These are phyloP conservation scores for Diplodia intermedia DNA, from an alignment of 2,329 filamentous ascomycete genomes.

Conservation along the genomic window DNA sequence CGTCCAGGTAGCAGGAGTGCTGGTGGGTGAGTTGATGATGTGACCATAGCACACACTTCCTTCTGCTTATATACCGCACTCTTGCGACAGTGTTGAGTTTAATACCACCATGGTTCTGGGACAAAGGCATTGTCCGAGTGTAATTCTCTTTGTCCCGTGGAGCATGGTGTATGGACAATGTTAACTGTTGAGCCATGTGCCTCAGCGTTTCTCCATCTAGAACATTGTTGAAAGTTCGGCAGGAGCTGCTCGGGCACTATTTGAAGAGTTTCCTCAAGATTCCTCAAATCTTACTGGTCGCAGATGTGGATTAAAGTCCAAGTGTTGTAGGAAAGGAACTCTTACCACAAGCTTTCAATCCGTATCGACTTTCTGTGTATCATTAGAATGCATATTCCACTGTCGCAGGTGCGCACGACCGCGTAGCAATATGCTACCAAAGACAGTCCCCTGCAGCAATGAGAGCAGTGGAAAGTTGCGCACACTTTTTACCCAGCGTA, in stretches of 20 bases:
- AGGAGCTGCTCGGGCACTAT: background rate
- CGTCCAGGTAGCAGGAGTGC: no score
- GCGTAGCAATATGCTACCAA: no score
- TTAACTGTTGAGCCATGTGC: background rate
- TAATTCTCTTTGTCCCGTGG: background rate
- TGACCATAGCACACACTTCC: background rate
- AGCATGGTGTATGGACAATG: background rate
- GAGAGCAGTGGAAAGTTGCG: background rate
- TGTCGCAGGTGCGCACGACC: no score
- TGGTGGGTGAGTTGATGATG: no score
- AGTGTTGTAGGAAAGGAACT: no score
- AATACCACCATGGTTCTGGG: background rate
- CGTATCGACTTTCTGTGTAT: no score
- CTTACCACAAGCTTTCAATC: no score
- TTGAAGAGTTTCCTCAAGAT: no score
- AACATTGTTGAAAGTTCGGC: background rate
- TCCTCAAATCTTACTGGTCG: no score
- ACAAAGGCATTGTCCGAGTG: slow-evolving; percentile 3
- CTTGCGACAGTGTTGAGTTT: background rate
- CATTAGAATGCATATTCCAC: no score
- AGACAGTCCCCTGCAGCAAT: no score
- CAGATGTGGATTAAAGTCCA: no score
- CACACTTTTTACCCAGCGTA: background rate
- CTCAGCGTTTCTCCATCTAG: background rate
- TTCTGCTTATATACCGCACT: background rate